Evolutionary conservation across 2,329 filamentous ascomycete species (phyloP).

Genomic region (Diaporthe amygdali): DNA sequence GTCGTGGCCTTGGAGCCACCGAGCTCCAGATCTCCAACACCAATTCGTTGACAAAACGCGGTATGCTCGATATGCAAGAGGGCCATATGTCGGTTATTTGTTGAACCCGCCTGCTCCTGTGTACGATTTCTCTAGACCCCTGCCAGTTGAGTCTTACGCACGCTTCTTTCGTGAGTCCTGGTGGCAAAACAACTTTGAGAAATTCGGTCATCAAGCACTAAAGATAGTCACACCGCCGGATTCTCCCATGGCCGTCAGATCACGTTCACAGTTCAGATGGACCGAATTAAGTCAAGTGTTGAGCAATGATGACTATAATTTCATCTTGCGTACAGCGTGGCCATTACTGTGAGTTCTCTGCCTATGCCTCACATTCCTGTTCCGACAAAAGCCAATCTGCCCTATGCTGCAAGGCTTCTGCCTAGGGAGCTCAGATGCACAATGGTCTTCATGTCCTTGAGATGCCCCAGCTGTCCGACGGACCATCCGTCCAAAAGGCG

Average conservation of each 20-base stretch:
- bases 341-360: background rate
- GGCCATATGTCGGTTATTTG: background rate
- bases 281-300: background rate
- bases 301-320: background rate
- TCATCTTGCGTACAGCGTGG: rapidly evolving
- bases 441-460: too few species aligned
- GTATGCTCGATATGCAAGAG: background rate
- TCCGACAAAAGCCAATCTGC: too few species aligned
- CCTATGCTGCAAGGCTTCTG: too few species aligned
- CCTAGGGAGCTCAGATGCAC: too few species aligned
- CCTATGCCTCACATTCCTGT: too few species aligned
- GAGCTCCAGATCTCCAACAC: background rate
- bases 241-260: background rate
- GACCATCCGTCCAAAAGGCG: background rate
- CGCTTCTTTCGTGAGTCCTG: background rate
- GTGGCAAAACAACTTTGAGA: background rate
- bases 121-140: background rate
- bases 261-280: too few species aligned
- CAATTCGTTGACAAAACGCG: background rate
- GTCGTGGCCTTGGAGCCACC: background rate
- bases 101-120: background rate
- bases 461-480: background rate
- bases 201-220: background rate
- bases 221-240: background rate
- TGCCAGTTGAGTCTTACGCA: background rate